These are phyloP conservation scores for Pythium utonaiense DNA, from an alignment of 352 stramenopile genomes.

Conservation along the genomic window DNA sequence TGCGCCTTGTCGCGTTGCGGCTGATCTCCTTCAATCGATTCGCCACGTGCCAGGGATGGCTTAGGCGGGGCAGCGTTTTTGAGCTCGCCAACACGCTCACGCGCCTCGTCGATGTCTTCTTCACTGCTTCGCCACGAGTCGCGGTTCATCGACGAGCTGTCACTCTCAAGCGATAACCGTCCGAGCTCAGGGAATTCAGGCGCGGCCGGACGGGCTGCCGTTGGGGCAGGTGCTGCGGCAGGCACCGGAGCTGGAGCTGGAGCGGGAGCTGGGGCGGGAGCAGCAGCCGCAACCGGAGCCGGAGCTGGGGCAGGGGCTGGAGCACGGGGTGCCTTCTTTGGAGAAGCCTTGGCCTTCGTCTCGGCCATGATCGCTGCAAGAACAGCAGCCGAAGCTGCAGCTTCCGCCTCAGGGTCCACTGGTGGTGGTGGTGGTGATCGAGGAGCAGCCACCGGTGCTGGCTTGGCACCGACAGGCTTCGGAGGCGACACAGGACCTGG, in stretches of 20 bases:
- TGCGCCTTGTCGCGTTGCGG: constrained; percentile 46
- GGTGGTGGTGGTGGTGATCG: constrained; percentile 3
- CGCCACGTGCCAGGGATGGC: constrained; percentile 4
- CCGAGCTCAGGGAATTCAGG: neutral
- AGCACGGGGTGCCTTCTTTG: constrained; percentile 17
- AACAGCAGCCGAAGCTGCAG: neutral
- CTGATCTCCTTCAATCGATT: constrained; percentile 13
- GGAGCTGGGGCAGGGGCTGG: constrained; percentile 13
- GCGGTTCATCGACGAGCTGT: constrained; percentile 5
- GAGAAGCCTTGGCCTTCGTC: constrained; percentile 10
- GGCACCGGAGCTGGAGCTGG: neutral
- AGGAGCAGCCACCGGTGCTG: neutral
- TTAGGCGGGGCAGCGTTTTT: neutral
- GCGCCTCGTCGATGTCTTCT: constrained; percentile 25
- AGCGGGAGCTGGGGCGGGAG: neutral
- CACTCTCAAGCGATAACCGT: constrained; percentile 5
- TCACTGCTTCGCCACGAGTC: constrained; percentile 23
- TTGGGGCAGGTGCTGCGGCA: too few species aligned
- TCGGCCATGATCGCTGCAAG: neutral
- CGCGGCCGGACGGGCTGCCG: neutral
- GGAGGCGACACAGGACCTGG: neutral
- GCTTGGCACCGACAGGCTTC: neutral
- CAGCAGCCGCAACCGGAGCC: neutral
- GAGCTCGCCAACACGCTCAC: constrained; percentile 14
- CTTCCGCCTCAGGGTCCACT: neutral